A percentile compares a stretch with the other conserved stretches of the same genome.
These are phyloP conservation scores for Botrytis aclada DNA, from an alignment of 2,329 filamentous ascomycete genomes.

Conservation along the genomic window DNA sequence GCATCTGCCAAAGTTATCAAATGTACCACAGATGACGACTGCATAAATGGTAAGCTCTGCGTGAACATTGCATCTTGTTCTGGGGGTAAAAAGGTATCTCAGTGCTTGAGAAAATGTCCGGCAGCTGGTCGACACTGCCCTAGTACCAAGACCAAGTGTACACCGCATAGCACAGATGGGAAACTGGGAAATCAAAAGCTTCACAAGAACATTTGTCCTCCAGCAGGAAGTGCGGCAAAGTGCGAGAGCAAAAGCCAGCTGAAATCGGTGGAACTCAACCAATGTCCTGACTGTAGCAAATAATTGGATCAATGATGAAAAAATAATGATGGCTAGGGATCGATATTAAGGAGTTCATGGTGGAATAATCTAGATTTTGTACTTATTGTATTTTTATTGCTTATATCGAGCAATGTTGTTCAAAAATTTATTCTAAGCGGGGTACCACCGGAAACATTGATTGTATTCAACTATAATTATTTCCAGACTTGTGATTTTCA, in stretches of 20 bases:
- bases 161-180: not conserved
- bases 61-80: not conserved
- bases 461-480: not conserved
- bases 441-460: not conserved
- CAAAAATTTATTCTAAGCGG: too few species aligned
- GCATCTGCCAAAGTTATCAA: not conserved
- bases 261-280: not conserved
- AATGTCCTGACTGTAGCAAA: conserved; percentile 9
- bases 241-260: not conserved
- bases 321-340: not conserved
- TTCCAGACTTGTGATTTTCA: too few species aligned
- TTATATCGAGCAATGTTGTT: not conserved
- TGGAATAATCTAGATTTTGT: not conserved
- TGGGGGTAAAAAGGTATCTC: not conserved
- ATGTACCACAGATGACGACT: not conserved
- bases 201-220: conserved; percentile 7
- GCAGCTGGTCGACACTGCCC: not conserved
- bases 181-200: not conserved
- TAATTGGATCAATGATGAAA: not conserved
- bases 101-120: conserved; percentile 11
- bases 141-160: not conserved
- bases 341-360: not conserved
- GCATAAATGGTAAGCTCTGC: conserved; percentile 7
- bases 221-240: not conserved
- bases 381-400: not conserved